Percentiles rank a stretch among this genome's conserved stretches.
These are phyloP conservation scores for Hypholoma fasciculare DNA, from an alignment of 768 basidiomycete genomes.

Conservation along the genomic window DNA sequence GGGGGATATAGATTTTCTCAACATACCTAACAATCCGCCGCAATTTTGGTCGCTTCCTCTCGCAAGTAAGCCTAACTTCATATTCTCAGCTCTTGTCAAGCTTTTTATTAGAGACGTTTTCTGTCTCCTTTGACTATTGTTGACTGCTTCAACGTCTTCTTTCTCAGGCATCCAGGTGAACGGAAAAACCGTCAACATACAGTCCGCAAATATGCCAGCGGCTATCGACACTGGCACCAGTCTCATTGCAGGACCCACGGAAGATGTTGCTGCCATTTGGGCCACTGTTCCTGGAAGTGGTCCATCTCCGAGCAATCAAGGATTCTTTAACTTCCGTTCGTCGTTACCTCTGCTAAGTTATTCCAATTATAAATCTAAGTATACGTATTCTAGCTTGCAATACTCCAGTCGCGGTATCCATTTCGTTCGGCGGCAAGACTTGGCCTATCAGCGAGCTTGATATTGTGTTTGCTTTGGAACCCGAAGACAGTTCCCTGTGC, in stretches of 20 bases:
- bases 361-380: background rate
- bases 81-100: background rate
- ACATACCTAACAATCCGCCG: conserved; percentile 41
- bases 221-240: conserved; percentile 98
- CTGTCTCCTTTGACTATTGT: too few species aligned
- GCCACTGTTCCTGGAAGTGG: conserved; percentile 57
- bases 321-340: conserved; percentile 82
- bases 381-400: conserved; percentile 56
- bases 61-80: conserved; percentile 33
- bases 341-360: background rate
- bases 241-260: conserved; percentile 81
- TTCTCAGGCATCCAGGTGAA: conserved; percentile 59
- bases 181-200: conserved; percentile 44
- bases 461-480: conserved; percentile 70
- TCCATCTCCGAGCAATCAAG: conserved; percentile 44
- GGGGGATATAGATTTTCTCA: conserved; percentile 69
- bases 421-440: conserved; percentile 75
- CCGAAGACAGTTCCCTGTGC: conserved; percentile 37
- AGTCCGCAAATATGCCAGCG: conserved; percentile 44
- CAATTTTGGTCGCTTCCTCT: conserved; percentile 63
- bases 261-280: conserved; percentile 67
- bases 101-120: background rate
- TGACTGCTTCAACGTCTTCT: too few species aligned
- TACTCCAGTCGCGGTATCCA: conserved; percentile 49
- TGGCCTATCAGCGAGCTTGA: conserved; percentile 80